Conservation (phyloP, 2,329 filamentous ascomycete species). For the Xylaria sp. region DNA sequence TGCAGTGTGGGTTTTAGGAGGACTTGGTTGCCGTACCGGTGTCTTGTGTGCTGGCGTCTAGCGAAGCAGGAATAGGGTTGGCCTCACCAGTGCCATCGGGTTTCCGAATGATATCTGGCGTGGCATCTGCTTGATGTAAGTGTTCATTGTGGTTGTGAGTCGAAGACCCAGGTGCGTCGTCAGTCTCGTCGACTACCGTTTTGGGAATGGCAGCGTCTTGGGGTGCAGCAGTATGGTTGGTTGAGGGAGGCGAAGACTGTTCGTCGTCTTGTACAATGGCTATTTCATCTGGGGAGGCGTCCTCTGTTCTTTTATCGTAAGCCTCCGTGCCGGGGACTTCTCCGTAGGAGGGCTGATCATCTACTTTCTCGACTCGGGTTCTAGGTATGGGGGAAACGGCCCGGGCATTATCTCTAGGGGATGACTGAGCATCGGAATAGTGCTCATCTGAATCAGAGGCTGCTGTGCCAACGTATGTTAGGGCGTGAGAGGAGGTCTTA, state of each 20-base stretch:
- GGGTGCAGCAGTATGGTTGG: constrained; percentile 47
- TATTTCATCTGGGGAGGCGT: constrained; percentile 70
- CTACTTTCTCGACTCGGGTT: constrained; percentile 68
- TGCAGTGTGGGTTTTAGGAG: constrained; percentile 50
- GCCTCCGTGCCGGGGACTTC: constrained; percentile 71
- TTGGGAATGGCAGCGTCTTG: constrained; percentile 58
- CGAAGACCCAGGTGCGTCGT: constrained; percentile 56
- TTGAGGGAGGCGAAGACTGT: constrained; percentile 43
- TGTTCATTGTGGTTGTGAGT: constrained; percentile 57
- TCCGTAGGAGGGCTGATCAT: constrained; percentile 67
- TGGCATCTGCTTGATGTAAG: constrained; percentile 61
- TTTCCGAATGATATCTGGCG: constrained; percentile 61
- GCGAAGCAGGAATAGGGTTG: constrained; percentile 42
- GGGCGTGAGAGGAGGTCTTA: constrained; percentile 12
- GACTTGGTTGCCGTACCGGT: constrained; percentile 52
- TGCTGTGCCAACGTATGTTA: constrained; percentile 38
- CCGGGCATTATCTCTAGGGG: constrained; percentile 53
- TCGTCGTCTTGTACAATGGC: constrained; percentile 55
- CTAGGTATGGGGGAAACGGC: constrained; percentile 65
- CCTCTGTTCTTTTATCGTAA: constrained; percentile 64
- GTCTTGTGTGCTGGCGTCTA: constrained; percentile 47
- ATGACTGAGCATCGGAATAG: constrained; percentile 73
- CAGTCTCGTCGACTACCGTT: constrained; percentile 64
- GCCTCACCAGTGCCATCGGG: constrained; percentile 53
- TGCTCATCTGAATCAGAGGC: constrained; percentile 74